Evolutionary conservation across 371 early-diverging fungal genomes (phyloP).

Genomic region (Rhizopus microsporus): DNA sequence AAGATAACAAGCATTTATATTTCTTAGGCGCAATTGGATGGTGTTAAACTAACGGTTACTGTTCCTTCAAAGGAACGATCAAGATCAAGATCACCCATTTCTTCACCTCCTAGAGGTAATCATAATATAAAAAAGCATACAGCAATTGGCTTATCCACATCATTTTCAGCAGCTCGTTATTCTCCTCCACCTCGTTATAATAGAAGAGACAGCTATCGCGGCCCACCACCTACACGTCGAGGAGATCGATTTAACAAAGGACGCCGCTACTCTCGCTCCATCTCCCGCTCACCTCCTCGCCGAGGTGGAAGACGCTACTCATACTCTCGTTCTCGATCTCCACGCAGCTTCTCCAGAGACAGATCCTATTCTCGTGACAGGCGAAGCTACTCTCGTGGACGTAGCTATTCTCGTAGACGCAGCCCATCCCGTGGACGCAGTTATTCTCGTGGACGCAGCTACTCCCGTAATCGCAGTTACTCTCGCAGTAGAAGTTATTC

Average conservation of each 20-base stretch:
- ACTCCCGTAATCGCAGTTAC: slow-evolving; percentile 35
- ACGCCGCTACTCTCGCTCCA: slow-evolving; percentile 31
- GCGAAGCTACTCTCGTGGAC: slow-evolving; percentile 37
- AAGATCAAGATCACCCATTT: slow-evolving; percentile 32
- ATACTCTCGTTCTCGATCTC: slow-evolving; percentile 33
- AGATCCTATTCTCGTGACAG: slow-evolving; percentile 28
- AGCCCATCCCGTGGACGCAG: slow-evolving; percentile 27
- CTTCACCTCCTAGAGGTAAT: slow-evolving; percentile 35
- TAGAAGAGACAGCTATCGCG: slow-evolving; percentile 23
- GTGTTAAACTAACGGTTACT: slow-evolving; percentile 34
- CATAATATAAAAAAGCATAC: neutral
- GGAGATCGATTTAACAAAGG: slow-evolving; percentile 19
- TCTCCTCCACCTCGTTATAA: slow-evolving; percentile 28
- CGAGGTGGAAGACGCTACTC: slow-evolving; percentile 32
- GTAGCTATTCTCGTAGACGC: slow-evolving; percentile 37
- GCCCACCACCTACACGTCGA: slow-evolving; percentile 14
- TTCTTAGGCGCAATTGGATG: slow-evolving; percentile 58
- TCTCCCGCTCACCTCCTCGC: slow-evolving; percentile 14
- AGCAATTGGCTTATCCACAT: neutral
- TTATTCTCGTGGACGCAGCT: slow-evolving; percentile 37
- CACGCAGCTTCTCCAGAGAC: slow-evolving; percentile 39
- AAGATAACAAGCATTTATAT: neutral
- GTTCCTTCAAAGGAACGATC: slow-evolving; percentile 35
- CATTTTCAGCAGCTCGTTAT: slow-evolving; percentile 17
- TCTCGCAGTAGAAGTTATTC: slow-evolving; percentile 24